Percentiles rank a stretch among this genome's conserved stretches.
These are phyloP conservation scores for Sporobolomyces phaffii DNA, from an alignment of 768 basidiomycete species.

Conservation along the genomic window DNA sequence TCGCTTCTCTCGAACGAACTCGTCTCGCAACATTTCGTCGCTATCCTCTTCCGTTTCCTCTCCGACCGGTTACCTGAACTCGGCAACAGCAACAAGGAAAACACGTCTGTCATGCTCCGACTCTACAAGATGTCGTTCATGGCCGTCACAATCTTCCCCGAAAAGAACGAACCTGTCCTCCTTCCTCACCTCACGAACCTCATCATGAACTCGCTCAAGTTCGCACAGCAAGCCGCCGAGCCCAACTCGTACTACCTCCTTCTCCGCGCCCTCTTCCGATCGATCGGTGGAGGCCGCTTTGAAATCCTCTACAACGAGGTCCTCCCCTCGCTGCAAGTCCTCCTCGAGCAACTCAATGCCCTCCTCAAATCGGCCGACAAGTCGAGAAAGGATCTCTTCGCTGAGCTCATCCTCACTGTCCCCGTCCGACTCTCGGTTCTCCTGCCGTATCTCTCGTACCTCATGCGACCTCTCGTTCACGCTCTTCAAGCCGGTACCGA, in stretches of 20 bases:
- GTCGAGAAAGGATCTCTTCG: constrained; percentile 71
- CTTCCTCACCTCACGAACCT: constrained; percentile 85
- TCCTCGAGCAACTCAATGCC: constrained; percentile 88
- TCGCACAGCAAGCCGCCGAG: constrained; percentile 83
- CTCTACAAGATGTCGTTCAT: constrained; percentile 93
- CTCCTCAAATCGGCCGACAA: constrained; percentile 71
- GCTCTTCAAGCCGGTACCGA: constrained; percentile 82
- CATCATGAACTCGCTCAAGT: constrained; percentile 91
- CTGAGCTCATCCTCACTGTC: constrained; percentile 93
- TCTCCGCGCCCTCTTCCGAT: constrained; percentile 83
- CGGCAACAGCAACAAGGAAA: constrained; percentile 61
- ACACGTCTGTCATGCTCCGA: constrained; percentile 75
- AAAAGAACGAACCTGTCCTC: constrained; percentile 80
- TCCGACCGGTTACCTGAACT: constrained; percentile 72
- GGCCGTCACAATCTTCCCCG: constrained; percentile 69
- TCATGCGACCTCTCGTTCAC: constrained; percentile 92
- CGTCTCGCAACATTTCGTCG: constrained; percentile 71
- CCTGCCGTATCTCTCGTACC: constrained; percentile 83
- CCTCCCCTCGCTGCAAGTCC: constrained; percentile 87
- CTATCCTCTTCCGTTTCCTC: constrained; percentile 80
- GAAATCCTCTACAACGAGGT: constrained; percentile 94
- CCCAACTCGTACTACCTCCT: constrained; percentile 90
- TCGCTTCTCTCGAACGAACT: constrained; percentile 70
- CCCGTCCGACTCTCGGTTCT: constrained; percentile 91
- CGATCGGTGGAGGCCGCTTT: constrained; percentile 85